Percentiles rank a stretch among this genome's conserved stretches.
Evolutionary conservation across 345 rosid species (phyloP).

Genomic region (Dimocarpus longan): DNA sequence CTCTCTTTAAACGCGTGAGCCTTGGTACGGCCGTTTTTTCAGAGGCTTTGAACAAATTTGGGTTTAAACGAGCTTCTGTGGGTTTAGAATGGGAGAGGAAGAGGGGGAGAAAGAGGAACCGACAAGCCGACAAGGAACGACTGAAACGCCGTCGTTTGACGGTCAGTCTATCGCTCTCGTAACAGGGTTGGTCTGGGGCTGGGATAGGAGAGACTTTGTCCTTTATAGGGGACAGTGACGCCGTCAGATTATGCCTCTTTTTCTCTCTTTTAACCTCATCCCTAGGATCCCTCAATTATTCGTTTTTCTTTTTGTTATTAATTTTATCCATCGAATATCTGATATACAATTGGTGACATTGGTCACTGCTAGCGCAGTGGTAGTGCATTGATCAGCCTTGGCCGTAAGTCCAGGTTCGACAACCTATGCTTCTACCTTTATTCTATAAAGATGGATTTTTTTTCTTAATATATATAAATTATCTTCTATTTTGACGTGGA

Average conservation of each 20-base stretch:
- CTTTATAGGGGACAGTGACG: slow-evolving; percentile 21
- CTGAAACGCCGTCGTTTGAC: slow-evolving; percentile 47
- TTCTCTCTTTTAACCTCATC: background rate
- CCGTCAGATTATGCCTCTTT: slow-evolving; percentile 23
- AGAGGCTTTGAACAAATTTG: background rate
- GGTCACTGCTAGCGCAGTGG: no score
- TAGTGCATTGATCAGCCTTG: no score
- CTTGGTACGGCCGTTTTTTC: no score
- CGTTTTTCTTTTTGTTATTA: background rate
- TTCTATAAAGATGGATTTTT: no score
- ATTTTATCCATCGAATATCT: no score
- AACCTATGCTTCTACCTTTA: no score
- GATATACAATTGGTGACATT: background rate
- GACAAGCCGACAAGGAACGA: slow-evolving; percentile 37
- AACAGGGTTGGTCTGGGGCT: background rate
- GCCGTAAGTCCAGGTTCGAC: no score
- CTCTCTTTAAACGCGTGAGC: slow-evolving; percentile 18
- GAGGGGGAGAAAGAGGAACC: background rate
- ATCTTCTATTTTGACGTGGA: no score
- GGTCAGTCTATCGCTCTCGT: slow-evolving; percentile 20
- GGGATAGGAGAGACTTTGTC: background rate
- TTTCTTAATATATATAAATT: no score
- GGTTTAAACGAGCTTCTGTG: background rate
- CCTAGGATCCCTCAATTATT: background rate
- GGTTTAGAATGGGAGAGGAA: background rate